Conservation (phyloP, 2,329 filamentous ascomycete species). For the Leptosphaerulina australis region DNA sequence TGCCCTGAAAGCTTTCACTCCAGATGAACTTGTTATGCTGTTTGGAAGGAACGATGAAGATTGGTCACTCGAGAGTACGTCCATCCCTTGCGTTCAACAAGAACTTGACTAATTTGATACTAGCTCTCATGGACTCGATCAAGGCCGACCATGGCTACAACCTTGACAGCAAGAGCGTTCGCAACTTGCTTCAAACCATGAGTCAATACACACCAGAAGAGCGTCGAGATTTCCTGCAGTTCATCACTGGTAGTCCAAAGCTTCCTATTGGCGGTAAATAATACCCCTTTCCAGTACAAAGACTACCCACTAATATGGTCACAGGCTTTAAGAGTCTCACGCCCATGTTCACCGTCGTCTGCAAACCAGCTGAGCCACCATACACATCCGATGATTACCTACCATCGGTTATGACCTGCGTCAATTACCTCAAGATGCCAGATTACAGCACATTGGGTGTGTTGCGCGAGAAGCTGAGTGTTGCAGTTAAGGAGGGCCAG, state of each 20-base stretch:
- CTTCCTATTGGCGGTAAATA: constrained; percentile 92
- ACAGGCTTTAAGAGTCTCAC: constrained; percentile 94
- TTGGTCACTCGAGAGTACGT: constrained; percentile 95
- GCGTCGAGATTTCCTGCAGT: constrained; percentile 93
- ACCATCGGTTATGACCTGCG: constrained; percentile 99
- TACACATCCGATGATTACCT: constrained; percentile 95
- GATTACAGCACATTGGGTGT: constrained; percentile 83
- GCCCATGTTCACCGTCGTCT: constrained; percentile 98
- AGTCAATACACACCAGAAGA: constrained; percentile 77
- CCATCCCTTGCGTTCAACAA: background rate
- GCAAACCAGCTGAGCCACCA: constrained; percentile 95
- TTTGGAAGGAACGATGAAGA: constrained; percentile 94
- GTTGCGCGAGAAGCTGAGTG: constrained; percentile 77
- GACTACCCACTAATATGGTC: constrained; percentile 7
- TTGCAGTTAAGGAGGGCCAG: constrained; percentile 92
- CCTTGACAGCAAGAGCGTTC: constrained; percentile 95
- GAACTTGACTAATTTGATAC: constrained; percentile 33
- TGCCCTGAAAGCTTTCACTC: constrained; percentile 89
- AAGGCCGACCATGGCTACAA: constrained; percentile 99
- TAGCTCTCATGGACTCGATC: constrained; percentile 95
- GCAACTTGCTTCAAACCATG: constrained; percentile 92
- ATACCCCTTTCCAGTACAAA: background rate
- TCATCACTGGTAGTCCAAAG: constrained; percentile 97
- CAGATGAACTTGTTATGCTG: constrained; percentile 90
- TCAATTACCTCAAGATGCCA: constrained; percentile 97